Evolutionary conservation across 305 asterid species (phyloP).

Genomic region (Fraxinus floribunda): DNA sequence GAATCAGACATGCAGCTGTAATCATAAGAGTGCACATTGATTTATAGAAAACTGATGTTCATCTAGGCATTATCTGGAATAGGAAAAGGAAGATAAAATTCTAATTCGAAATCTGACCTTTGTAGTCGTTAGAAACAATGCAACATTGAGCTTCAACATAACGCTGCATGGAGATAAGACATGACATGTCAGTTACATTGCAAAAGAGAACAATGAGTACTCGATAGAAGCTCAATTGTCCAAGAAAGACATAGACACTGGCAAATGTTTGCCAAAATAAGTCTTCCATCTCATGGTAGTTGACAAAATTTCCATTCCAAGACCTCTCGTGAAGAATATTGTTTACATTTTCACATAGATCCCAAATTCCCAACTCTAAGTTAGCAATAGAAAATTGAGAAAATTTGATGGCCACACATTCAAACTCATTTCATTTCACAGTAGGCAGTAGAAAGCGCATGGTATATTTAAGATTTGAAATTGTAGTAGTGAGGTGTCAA

Average conservation of each 20-base stretch:
- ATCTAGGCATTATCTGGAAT: slow-evolving; percentile 7
- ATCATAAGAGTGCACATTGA: slow-evolving; percentile 12
- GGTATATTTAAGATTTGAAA: not conserved
- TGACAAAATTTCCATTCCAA: not conserved
- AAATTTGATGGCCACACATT: not conserved
- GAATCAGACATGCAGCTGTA: not conserved
- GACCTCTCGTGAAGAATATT: not conserved
- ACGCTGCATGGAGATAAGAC: slow-evolving; percentile 53
- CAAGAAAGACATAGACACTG: not conserved
- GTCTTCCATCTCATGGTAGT: not conserved
- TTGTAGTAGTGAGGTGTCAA: not conserved
- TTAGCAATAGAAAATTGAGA: not conserved
- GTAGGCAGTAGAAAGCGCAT: not conserved
- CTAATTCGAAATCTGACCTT: slow-evolving; percentile 55
- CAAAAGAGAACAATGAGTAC: slow-evolving; percentile 5
- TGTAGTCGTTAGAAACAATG: slow-evolving; percentile 87
- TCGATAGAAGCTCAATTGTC: slow-evolving; percentile 5
- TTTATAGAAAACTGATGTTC: not conserved
- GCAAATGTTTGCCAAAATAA: not conserved
- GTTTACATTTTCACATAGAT: not conserved
- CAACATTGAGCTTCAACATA: slow-evolving; percentile 95
- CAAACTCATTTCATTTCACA: not conserved
- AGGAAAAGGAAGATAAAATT: slow-evolving; percentile 9
- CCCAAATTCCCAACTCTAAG: not conserved
- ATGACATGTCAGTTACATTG: slow-evolving; percentile 21